These are phyloP conservation scores for Pichia cephalocereana DNA, from an alignment of 805 yeast genomes.

Conservation along the genomic window DNA sequence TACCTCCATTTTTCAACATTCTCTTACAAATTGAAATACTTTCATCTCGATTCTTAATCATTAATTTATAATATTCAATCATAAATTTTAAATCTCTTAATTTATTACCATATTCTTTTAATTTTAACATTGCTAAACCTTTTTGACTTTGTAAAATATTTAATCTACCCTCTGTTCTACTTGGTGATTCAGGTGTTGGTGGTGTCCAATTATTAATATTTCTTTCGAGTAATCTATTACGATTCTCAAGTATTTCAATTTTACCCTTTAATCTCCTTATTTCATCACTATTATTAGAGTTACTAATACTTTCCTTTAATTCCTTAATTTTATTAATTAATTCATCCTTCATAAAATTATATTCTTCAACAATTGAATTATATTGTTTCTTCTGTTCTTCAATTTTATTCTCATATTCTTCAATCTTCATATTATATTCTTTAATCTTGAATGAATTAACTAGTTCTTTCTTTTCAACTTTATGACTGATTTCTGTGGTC, in stretches of 20 bases:
- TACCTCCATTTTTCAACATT: constrained; percentile 18
- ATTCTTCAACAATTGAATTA: constrained; percentile 17
- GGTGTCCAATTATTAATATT: constrained; percentile 15
- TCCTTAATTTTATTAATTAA: constrained; percentile 20
- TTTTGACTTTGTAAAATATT: constrained; percentile 31
- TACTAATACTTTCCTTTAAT: constrained; percentile 13
- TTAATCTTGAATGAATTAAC: not conserved
- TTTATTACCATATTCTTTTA: constrained; percentile 33
- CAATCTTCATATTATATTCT: constrained; percentile 1
- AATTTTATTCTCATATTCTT: constrained; percentile 16
- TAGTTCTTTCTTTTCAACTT: not conserved
- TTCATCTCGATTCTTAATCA: constrained; percentile 13
- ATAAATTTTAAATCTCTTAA: constrained; percentile 29
- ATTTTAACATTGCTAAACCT: constrained; percentile 37
- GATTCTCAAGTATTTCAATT: constrained; percentile 4
- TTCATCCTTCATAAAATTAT: constrained; percentile 26
- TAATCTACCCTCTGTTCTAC: constrained; percentile 6
- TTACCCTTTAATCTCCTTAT: constrained; percentile 1
- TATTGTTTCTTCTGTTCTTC: constrained; percentile 8
- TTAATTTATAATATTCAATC: constrained; percentile 23
- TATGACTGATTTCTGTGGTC: not conserved
- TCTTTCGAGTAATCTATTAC: not conserved
- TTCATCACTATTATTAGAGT: not conserved
- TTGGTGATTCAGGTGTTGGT: constrained; percentile 19
- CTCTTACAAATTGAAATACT: constrained; percentile 7